A percentile compares a stretch with the other conserved stretches of the same genome.
Evolutionary conservation across 495 filamentous ascomycete species (phyloP).

Genomic region (Pyrenula aspistea): DNA sequence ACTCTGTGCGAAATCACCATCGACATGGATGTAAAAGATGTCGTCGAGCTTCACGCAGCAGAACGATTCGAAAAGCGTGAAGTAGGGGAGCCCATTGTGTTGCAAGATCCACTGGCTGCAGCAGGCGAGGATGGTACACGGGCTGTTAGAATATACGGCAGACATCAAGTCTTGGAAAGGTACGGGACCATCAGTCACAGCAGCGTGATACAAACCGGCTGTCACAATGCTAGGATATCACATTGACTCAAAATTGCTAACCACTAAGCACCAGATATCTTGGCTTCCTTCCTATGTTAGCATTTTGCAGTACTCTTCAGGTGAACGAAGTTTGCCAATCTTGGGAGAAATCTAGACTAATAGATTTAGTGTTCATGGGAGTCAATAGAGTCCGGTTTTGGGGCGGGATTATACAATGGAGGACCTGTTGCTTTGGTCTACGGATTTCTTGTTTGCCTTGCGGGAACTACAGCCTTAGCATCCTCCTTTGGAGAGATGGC

Average conservation of each 20-base stretch:
- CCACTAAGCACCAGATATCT: no score
- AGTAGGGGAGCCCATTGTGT: background rate
- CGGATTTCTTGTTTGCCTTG: constrained; percentile 15
- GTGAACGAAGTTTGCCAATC: no score
- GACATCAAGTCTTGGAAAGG: background rate
- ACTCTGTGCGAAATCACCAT: background rate
- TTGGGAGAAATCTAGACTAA: no score
- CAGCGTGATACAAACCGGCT: no score
- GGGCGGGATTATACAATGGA: constrained; percentile 18
- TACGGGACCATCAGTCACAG: background rate
- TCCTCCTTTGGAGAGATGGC: constrained; percentile 22
- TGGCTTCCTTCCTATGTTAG: constrained; percentile 4
- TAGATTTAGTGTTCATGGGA: background rate
- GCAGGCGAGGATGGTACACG: background rate
- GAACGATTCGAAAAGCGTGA: background rate
- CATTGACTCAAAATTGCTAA: no score
- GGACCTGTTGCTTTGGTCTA: constrained; percentile 19
- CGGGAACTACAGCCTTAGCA: constrained; percentile 17
- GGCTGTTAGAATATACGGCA: background rate
- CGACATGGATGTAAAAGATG: background rate
- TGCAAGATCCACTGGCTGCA: background rate
- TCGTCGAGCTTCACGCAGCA: background rate
- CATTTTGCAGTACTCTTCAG: constrained; percentile 4
- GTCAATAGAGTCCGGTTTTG: constrained; percentile 4
- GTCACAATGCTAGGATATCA: no score